Conservation (phyloP, 768 basidiomycete species). For the Cyclocybe cylindracea region DNA sequence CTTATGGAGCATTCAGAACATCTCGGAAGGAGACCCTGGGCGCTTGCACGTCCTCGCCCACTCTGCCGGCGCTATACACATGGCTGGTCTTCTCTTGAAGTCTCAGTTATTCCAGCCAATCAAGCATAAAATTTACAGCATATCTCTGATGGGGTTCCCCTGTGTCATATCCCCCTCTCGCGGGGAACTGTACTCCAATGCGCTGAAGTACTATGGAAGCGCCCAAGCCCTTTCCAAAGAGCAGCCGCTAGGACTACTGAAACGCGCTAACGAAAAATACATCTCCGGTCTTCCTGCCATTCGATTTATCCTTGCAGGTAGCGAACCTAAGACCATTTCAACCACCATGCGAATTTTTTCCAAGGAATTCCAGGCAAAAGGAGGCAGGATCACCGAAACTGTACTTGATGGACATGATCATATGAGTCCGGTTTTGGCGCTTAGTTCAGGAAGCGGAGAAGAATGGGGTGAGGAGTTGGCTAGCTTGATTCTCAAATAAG, state of each 20-base stretch:
- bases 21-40: constrained; percentile 8
- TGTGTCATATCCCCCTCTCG: constrained; percentile 6
- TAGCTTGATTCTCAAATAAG: constrained; percentile 12
- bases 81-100: constrained; percentile 16
- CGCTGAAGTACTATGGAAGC: constrained; percentile 22
- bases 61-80: constrained; percentile 28
- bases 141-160: constrained; percentile 22
- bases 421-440: constrained; percentile 23
- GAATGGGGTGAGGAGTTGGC: constrained; percentile 22
- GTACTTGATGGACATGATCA: constrained; percentile 26
- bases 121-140: constrained; percentile 12
- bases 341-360: constrained; percentile 13
- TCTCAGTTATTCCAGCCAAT: constrained; percentile 14
- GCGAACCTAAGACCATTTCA: constrained; percentile 21
- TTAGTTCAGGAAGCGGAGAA: constrained; percentile 22
- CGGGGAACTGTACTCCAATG: constrained; percentile 14
- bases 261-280: constrained; percentile 6
- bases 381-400: constrained; percentile 16
- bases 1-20: constrained; percentile 15
- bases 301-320: constrained; percentile 18
- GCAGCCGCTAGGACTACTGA: constrained; percentile 20
- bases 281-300: constrained; percentile 16
- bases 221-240: constrained; percentile 9
- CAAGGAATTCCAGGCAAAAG: constrained; percentile 14
- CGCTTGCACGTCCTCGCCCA: constrained; percentile 23